phyloP scores from a whole-genome alignment of 768 basidiomycete genomes.

The Pleurotus sapidus region DNA sequence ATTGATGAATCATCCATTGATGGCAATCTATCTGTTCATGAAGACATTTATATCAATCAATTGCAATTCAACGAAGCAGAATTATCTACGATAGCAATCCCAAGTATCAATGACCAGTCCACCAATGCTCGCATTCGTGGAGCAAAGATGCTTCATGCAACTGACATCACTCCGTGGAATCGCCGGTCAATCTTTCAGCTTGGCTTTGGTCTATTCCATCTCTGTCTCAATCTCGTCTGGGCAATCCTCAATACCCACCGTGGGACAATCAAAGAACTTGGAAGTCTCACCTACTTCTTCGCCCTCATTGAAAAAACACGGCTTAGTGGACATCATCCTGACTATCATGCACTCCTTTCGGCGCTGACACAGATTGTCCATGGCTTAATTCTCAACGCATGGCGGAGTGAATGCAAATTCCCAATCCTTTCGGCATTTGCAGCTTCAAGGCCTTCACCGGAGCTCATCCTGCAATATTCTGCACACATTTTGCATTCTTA shows the following conservation, averaged over 20 bases:
- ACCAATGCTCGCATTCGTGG: conserved; percentile 22
- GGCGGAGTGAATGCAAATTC: conserved; percentile 16
- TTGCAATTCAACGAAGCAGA: conserved; percentile 13
- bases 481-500: not conserved
- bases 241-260: conserved; percentile 23
- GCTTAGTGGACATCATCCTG: conserved; percentile 26
- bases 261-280: conserved; percentile 18
- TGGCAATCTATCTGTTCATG: conserved; percentile 25
- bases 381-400: conserved; percentile 29
- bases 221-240: conserved; percentile 31
- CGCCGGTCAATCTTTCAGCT: conserved; percentile 20
- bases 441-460: not conserved
- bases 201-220: conserved; percentile 29
- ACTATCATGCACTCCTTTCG: conserved; percentile 28
- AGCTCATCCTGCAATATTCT: not conserved
- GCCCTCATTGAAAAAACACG: conserved; percentile 25
- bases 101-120: conserved; percentile 25
- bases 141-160: conserved; percentile 11
- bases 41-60: conserved; percentile 22
- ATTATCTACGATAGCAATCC: conserved; percentile 16
- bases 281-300: conserved; percentile 28
- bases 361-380: conserved; percentile 27
- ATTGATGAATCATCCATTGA: conserved; percentile 27
- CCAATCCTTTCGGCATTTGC: not conserved
- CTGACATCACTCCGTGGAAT: conserved; percentile 20